Conservation (phyloP, 2,329 filamentous ascomycete genomes). For the Passalora sequoiae region DNA sequence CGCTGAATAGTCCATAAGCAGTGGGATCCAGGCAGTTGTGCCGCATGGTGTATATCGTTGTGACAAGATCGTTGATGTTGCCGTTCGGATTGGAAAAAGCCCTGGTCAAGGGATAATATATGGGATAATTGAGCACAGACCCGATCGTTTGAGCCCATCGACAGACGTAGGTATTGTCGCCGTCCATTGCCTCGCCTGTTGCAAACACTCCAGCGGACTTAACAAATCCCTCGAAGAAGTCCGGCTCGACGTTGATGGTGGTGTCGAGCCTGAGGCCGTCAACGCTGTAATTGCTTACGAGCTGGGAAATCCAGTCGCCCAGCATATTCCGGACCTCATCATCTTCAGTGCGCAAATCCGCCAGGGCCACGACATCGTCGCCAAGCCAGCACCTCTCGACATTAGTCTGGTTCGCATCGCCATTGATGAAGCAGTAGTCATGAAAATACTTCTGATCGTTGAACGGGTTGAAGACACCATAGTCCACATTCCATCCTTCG, state of each 20-base stretch:
- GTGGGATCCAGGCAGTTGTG: conserved; percentile 36
- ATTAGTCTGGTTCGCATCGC: conserved; percentile 39
- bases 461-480: conserved; percentile 50
- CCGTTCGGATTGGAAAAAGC: conserved; percentile 36
- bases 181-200: conserved; percentile 36
- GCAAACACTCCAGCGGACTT: conserved; percentile 35
- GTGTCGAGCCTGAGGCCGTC: conserved; percentile 40
- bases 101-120: conserved; percentile 36
- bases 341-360: conserved; percentile 45
- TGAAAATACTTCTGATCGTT: conserved; percentile 58
- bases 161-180: conserved; percentile 33
- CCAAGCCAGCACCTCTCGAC: conserved; percentile 50
- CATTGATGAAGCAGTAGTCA: conserved; percentile 53
- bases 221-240: conserved; percentile 36
- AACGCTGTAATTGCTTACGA: conserved; percentile 42
- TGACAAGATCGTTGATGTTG: conserved; percentile 37
- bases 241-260: conserved; percentile 35
- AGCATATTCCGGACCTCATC: conserved; percentile 38
- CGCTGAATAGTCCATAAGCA: conserved; percentile 36
- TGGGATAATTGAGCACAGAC: conserved; percentile 37
- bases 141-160: conserved; percentile 34
- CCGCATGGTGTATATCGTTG: conserved; percentile 32
- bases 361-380: conserved; percentile 43
- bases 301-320: conserved; percentile 38
- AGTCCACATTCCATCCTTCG: conserved; percentile 47